These are phyloP conservation scores for Globisporangium paroecandrum DNA, from an alignment of 352 stramenopile species.

Conservation along the genomic window DNA sequence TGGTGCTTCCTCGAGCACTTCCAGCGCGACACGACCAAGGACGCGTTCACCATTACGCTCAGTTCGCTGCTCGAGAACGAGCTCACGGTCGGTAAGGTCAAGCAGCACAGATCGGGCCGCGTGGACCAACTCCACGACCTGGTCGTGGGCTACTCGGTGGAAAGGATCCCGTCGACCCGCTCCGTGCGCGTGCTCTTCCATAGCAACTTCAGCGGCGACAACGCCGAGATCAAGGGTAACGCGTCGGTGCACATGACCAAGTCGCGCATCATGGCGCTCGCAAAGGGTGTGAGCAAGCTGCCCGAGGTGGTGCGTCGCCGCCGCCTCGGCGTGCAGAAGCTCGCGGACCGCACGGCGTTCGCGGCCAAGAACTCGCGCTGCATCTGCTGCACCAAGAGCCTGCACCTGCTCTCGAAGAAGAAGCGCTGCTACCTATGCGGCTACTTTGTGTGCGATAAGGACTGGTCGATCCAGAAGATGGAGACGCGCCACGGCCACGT, in stretches of 20 bases:
- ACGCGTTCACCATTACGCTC: constrained; percentile 31
- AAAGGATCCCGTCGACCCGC: constrained; percentile 31
- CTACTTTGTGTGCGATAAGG: constrained; percentile 38
- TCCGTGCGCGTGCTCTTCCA: constrained; percentile 44
- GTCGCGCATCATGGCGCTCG: constrained; percentile 38
- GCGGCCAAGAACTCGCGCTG: constrained; percentile 49
- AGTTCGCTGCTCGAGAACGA: constrained; percentile 30
- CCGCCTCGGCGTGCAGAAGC: constrained; percentile 50
- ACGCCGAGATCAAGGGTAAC: constrained; percentile 14
- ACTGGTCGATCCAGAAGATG: constrained; percentile 30
- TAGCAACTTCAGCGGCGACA: constrained; percentile 22
- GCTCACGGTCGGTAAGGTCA: constrained; percentile 36
- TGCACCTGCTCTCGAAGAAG: constrained; percentile 30
- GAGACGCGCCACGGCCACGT: constrained; percentile 26
- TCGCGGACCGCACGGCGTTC: constrained; percentile 44
- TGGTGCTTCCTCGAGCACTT: constrained; percentile 40
- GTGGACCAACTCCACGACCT: constrained; percentile 38
- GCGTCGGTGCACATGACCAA: constrained; percentile 16
- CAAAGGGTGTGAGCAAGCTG: constrained; percentile 32
- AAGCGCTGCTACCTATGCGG: constrained; percentile 40
- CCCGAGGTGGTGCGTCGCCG: constrained; percentile 49
- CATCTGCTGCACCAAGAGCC: constrained; percentile 50
- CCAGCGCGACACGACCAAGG: constrained; percentile 9
- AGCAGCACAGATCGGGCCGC: constrained; percentile 20
- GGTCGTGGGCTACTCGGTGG: constrained; percentile 29